phyloP scores from a whole-genome alignment of 1,139 yeast species.

The Chernovozyma sophiae-reginae region DNA sequence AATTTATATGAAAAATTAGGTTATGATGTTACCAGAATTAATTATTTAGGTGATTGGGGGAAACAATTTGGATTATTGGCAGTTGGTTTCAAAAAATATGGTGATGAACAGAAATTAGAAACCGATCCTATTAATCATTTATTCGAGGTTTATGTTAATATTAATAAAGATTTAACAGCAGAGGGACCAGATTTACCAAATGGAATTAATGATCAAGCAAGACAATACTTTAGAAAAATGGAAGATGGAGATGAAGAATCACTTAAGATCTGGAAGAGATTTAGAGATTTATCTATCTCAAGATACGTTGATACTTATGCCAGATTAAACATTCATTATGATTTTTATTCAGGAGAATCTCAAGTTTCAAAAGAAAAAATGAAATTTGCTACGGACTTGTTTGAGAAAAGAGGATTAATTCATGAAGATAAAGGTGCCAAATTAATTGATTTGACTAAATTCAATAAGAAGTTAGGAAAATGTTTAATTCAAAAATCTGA shows the following conservation, averaged over 20 bases:
- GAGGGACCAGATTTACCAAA: constrained; percentile 67
- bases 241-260: constrained; percentile 90
- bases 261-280: constrained; percentile 74
- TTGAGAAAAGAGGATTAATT: constrained; percentile 67
- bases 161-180: constrained; percentile 72
- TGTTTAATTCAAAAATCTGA: constrained; percentile 91
- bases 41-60: constrained; percentile 99
- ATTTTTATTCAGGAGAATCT: constrained; percentile 92
- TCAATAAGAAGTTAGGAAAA: constrained; percentile 91
- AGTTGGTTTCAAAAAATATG: constrained; percentile 84
- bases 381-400: constrained; percentile 58
- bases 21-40: constrained; percentile 84
- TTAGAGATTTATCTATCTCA: constrained; percentile 85
- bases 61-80: constrained; percentile 97
- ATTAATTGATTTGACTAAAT: constrained; percentile 78
- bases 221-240: constrained; percentile 85
- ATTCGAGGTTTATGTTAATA: constrained; percentile 87
- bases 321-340: constrained; percentile 85
- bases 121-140: constrained; percentile 90
- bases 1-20: constrained; percentile 89
- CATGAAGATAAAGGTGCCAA: constrained; percentile 91
- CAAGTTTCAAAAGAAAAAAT: constrained; percentile 77
- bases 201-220: constrained; percentile 76
- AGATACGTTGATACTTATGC: constrained; percentile 86
- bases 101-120: constrained; percentile 67